Percentiles rank a stretch among this genome's conserved stretches.
Evolutionary conservation across 2,329 filamentous ascomycete genomes (phyloP).

Genomic region (Aspergillus hiratsukae): DNA sequence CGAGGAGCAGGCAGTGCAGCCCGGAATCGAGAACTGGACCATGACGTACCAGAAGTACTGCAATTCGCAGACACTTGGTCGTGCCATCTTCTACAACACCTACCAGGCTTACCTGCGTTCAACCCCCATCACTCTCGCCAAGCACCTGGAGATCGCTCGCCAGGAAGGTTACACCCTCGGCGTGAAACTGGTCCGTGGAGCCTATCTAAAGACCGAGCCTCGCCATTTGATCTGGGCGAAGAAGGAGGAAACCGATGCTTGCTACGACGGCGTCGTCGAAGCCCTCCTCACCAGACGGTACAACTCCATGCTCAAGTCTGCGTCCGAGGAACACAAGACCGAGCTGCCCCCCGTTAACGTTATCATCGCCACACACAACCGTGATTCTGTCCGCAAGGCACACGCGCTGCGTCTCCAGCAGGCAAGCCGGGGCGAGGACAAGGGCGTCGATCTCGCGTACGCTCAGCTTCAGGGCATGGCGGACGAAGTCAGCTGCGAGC

Average conservation of each 20-base stretch:
- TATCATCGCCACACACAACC: conserved; percentile 59
- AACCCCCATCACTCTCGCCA: conserved; percentile 42
- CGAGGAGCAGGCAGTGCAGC: conserved; percentile 51
- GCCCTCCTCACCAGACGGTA: conserved; percentile 57
- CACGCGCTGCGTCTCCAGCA: conserved; percentile 44
- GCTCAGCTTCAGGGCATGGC: conserved; percentile 94
- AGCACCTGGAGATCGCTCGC: conserved; percentile 44
- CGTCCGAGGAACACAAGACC: conserved; percentile 33
- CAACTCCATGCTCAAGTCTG: conserved; percentile 48
- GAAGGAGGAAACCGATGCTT: conserved; percentile 46
- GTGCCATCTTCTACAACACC: conserved; percentile 52
- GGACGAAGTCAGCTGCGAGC: conserved; percentile 71
- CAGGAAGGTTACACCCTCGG: conserved; percentile 48
- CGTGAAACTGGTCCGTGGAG: conserved; percentile 52
- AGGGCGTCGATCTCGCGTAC: conserved; percentile 52
- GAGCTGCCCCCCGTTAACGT: conserved; percentile 45
- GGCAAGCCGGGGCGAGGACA: conserved; percentile 40
- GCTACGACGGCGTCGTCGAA: conserved; percentile 55
- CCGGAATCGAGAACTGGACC: conserved; percentile 50
- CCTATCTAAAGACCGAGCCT: conserved; percentile 49
- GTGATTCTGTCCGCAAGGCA: conserved; percentile 49
- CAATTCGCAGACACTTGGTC: conserved; percentile 43
- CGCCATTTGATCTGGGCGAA: conserved; percentile 43
- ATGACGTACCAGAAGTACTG: conserved; percentile 51
- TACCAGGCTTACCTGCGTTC: conserved; percentile 52